Percentiles rank a stretch among this genome's conserved stretches.
Conservation (phyloP, 176 grass and related monocot genomes). For the Luzula sylvatica region DNA sequence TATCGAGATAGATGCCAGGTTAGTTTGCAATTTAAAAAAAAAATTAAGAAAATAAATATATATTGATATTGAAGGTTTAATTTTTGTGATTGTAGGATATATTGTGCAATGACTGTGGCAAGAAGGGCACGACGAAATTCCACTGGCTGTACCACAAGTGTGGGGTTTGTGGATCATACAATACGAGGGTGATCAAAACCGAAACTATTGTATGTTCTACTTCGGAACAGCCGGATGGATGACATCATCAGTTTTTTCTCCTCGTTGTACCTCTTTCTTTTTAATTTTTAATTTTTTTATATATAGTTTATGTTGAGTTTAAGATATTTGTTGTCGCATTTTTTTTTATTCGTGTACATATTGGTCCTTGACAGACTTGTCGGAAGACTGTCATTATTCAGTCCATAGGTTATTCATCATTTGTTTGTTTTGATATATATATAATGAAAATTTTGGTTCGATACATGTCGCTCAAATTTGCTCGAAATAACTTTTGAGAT, state of each 20-base stretch:
- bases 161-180: conserved; percentile 73
- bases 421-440: conserved; percentile 1
- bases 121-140: conserved; percentile 64
- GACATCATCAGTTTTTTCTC: neutral
- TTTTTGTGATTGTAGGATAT: conserved; percentile 44
- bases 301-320: neutral
- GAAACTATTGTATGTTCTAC: conserved; percentile 55
- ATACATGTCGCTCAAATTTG: too few relatives aligned
- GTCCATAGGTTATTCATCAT: conserved; percentile 5
- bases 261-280: neutral
- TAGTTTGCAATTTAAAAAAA: conserved; percentile 7
- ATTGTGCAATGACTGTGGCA: conserved; percentile 93
- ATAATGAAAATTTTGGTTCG: conserved; percentile 16
- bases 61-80: neutral
- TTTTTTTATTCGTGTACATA: conserved; percentile 12
- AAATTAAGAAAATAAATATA: neutral
- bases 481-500: too few relatives aligned
- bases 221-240: conserved; percentile 24
- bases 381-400: neutral
- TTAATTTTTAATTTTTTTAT: neutral
- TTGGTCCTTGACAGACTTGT: neutral
- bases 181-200: conserved; percentile 91
- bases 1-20: conserved; percentile 92
- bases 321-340: too few relatives aligned
- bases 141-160: conserved; percentile 99